Evolutionary conservation across 805 yeast genomes (phyloP).

Genomic region (Suhomyces prunicola): DNA sequence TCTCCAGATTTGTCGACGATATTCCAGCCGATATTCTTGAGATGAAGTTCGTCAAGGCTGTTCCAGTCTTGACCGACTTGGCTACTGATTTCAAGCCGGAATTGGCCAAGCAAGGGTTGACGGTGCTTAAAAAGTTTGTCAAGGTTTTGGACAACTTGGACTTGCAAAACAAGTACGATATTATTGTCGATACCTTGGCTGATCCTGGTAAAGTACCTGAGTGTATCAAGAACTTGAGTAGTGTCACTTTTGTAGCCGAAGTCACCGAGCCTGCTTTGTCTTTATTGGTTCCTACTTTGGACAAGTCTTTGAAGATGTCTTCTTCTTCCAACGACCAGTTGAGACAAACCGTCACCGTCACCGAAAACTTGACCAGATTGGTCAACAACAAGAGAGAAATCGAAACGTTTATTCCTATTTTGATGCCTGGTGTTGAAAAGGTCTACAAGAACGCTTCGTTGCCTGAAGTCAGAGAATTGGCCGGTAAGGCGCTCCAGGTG

Average conservation of each 20-base stretch:
- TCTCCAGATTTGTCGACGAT: constrained; percentile 74
- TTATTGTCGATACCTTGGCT: constrained; percentile 82
- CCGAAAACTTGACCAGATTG: constrained; percentile 91
- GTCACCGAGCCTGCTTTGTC: constrained; percentile 96
- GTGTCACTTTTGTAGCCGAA: constrained; percentile 97
- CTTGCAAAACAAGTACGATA: constrained; percentile 77
- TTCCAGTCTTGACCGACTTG: constrained; percentile 84
- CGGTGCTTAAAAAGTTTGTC: constrained; percentile 67
- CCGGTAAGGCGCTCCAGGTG: constrained; percentile 79
- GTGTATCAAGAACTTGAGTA: constrained; percentile 83
- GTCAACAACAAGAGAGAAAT: constrained; percentile 93
- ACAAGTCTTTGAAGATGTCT: constrained; percentile 80
- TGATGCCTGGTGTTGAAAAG: constrained; percentile 87
- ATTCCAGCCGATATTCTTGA: constrained; percentile 85
- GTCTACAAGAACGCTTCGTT: constrained; percentile 87
- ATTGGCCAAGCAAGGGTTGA: constrained; percentile 79
- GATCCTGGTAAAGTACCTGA: constrained; percentile 86
- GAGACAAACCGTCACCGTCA: constrained; percentile 93
- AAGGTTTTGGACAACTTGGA: constrained; percentile 89
- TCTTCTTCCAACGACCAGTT: constrained; percentile 93
- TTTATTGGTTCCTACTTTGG: constrained; percentile 85
- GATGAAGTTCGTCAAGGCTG: constrained; percentile 68
- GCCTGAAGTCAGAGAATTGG: constrained; percentile 95
- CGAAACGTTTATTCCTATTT: constrained; percentile 77
- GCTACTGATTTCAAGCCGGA: constrained; percentile 97